These are phyloP conservation scores for Tuber umbilicatum DNA, from an alignment of 495 filamentous ascomycete genomes.

Conservation along the genomic window DNA sequence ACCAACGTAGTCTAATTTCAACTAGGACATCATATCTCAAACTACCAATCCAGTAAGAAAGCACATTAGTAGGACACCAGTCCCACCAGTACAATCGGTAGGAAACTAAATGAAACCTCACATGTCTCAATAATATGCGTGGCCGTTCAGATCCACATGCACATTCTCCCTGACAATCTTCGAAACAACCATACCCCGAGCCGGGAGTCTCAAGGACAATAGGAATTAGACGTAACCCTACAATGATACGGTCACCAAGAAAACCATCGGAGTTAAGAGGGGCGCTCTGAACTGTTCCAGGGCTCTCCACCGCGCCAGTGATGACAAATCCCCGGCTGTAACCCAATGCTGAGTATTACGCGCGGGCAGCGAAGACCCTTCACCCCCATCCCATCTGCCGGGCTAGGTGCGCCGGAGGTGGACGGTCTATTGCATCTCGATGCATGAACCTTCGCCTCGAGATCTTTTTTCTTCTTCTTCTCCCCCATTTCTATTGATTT, in stretches of 20 bases:
- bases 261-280: background rate
- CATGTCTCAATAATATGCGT: background rate
- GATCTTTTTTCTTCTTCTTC: background rate
- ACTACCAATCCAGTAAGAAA: background rate
- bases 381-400: background rate
- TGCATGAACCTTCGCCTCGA: background rate
- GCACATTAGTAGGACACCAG: background rate
- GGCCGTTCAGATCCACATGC: background rate
- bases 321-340: background rate
- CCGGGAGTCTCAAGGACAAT: background rate
- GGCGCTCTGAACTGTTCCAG: background rate
- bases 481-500: background rate
- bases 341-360: background rate
- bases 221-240: background rate
- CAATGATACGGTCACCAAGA: background rate
- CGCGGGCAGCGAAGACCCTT: background rate
- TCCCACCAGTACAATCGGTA: background rate
- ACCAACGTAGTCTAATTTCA: background rate
- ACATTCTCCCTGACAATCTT: background rate
- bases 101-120: background rate
- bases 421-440: background rate
- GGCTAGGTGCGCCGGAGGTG: no score
- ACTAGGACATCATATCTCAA: background rate
- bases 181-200: background rate
- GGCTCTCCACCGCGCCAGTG: background rate